phyloP scores from a whole-genome alignment of 805 yeast species.

The Spathaspora arborariae region DNA sequence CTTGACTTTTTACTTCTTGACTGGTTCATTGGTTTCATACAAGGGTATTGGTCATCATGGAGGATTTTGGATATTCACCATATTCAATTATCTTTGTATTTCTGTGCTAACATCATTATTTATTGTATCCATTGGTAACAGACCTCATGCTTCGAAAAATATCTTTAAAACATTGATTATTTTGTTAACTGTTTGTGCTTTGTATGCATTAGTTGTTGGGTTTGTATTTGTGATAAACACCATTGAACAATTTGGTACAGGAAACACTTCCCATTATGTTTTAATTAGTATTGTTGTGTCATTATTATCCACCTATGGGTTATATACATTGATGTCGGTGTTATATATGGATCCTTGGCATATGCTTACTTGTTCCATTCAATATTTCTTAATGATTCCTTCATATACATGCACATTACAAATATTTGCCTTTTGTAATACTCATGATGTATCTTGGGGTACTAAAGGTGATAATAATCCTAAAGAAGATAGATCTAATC shows the following conservation, averaged over 20 bases:
- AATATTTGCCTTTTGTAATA: slow-evolving; percentile 95
- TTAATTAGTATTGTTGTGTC: slow-evolving; percentile 81
- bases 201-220: slow-evolving; percentile 79
- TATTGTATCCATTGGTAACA: slow-evolving; percentile 91
- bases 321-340: slow-evolving; percentile 77
- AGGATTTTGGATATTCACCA: slow-evolving; percentile 81
- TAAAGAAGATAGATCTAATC: slow-evolving; percentile 60
- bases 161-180: slow-evolving; percentile 72
- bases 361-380: slow-evolving; percentile 77
- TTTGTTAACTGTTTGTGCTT: slow-evolving; percentile 71
- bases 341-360: slow-evolving; percentile 97
- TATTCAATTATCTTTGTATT: slow-evolving; percentile 81
- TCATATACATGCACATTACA: slow-evolving; percentile 89
- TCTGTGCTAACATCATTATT: slow-evolving; percentile 84
- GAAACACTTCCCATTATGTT: slow-evolving; percentile 38
- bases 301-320: slow-evolving; percentile 84
- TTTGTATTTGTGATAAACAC: slow-evolving; percentile 69
- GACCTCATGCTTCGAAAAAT: slow-evolving; percentile 93
- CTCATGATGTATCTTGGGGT: slow-evolving; percentile 99
- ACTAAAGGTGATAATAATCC: slow-evolving; percentile 90
- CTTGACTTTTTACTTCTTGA: slow-evolving; percentile 86
- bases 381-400: slow-evolving; percentile 86
- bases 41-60: slow-evolving; percentile 53
- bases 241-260: slow-evolving; percentile 36
- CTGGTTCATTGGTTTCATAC: slow-evolving; percentile 66